Conservation (phyloP, 2,329 filamentous ascomycete species). For the Calonectria crousiana region DNA sequence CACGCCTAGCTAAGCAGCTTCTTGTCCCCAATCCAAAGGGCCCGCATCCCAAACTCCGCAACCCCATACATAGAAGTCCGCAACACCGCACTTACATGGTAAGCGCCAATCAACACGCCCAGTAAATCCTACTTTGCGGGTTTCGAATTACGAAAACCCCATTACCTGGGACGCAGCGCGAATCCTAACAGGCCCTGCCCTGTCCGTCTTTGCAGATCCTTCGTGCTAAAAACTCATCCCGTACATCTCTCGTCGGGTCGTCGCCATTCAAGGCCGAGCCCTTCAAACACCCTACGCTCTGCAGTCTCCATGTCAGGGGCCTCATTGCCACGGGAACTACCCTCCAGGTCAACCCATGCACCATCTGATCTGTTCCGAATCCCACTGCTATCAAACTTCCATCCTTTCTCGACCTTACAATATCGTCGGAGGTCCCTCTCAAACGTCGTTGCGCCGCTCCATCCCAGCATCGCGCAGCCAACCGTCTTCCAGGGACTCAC, state of each 20-base stretch:
- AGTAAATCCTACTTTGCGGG: too few relatives aligned
- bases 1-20: background rate
- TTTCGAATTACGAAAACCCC: background rate
- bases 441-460: conserved; percentile 91
- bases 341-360: conserved; percentile 79
- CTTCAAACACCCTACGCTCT: conserved; percentile 84
- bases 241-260: conserved; percentile 77
- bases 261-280: conserved; percentile 77
- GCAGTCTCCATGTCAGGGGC: conserved; percentile 78
- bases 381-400: conserved; percentile 94
- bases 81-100: background rate
- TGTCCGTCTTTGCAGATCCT: background rate
- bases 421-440: conserved; percentile 87
- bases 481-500: conserved; percentile 89
- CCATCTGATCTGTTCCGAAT: conserved; percentile 77
- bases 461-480: conserved; percentile 89
- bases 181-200: background rate
- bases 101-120: background rate
- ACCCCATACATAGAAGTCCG: conserved; percentile 6
- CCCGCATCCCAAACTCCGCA: conserved; percentile 29
- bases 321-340: conserved; percentile 49
- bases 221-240: conserved; percentile 55
- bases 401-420: conserved; percentile 76
- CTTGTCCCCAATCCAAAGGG: background rate
- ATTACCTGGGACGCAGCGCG: background rate